Conservation (phyloP, 176 grass and related monocot species). For the Chrysopogon serrulatus region DNA sequence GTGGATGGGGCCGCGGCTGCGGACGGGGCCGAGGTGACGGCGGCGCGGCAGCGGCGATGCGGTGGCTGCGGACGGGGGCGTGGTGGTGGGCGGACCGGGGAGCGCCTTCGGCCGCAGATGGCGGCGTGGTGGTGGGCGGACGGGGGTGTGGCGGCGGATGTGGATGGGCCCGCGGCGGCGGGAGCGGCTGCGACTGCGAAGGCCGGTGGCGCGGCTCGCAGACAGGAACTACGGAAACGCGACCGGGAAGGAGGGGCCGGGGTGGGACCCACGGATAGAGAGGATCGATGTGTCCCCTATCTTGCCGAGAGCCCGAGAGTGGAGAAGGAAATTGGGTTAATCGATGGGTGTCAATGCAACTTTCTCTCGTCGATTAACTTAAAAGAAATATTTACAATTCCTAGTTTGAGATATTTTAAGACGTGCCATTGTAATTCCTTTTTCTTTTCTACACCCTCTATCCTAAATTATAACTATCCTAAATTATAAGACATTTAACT, state of each 20-base stretch:
- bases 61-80: background rate
- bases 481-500: too few species aligned
- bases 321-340: too few species aligned
- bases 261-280: background rate
- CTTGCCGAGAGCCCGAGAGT: too few species aligned
- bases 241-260: background rate
- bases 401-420: too few species aligned
- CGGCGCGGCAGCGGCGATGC: background rate
- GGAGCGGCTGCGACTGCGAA: background rate
- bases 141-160: background rate
- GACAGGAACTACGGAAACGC: background rate
- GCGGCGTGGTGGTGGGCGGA: background rate
- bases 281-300: background rate
- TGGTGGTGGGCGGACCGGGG: background rate
- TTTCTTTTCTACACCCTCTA: too few species aligned
- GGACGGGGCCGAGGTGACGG: background rate
- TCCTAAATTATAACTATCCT: too few species aligned
- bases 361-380: too few species aligned
- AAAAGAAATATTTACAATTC: too few species aligned
- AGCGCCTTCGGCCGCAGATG: background rate
- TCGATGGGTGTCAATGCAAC: too few species aligned
- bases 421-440: too few species aligned
- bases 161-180: background rate
- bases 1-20: background rate
- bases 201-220: background rate